phyloP scores from a whole-genome alignment of 768 basidiomycete genomes.

The Exidia glandulosa region DNA sequence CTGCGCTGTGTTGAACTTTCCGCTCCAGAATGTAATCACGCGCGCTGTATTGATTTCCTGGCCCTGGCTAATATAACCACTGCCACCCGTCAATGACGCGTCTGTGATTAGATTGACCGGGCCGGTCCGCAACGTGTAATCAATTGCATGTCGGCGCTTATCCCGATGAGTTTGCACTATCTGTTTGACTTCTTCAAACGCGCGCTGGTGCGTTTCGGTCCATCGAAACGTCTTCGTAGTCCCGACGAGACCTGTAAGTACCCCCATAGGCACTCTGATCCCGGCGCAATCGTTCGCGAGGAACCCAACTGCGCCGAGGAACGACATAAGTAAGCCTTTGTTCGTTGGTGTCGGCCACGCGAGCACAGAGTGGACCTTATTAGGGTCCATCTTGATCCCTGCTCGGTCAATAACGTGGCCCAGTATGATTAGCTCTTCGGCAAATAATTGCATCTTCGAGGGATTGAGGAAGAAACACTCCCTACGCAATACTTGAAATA shows the following conservation, averaged over 20 bases:
- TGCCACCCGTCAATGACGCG: background rate
- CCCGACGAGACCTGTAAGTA: constrained; percentile 16
- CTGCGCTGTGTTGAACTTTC: background rate
- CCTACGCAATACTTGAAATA: constrained; percentile 7
- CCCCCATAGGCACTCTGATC: constrained; percentile 28
- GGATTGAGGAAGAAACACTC: constrained; percentile 6
- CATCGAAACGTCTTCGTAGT: constrained; percentile 15
- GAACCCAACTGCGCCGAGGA: constrained; percentile 22
- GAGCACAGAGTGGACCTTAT: constrained; percentile 17
- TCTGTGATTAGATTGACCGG: background rate
- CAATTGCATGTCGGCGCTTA: constrained; percentile 13
- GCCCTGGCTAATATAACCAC: background rate
- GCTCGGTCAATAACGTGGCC: constrained; percentile 27
- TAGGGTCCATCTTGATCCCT: too few species aligned
- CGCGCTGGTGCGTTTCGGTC: constrained; percentile 20
- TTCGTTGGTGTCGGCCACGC: constrained; percentile 19
- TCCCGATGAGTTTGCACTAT: constrained; percentile 13
- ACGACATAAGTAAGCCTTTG: constrained; percentile 23
- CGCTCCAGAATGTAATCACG: background rate
- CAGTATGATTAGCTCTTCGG: constrained; percentile 15
- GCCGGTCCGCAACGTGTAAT: background rate
- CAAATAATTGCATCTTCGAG: constrained; percentile 7
- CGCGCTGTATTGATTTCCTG: background rate
- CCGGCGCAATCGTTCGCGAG: constrained; percentile 19
- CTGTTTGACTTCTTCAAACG: constrained; percentile 26